phyloP scores from a whole-genome alignment of 2,329 filamentous ascomycete genomes.

The Colletotrichum tofieldiae region DNA sequence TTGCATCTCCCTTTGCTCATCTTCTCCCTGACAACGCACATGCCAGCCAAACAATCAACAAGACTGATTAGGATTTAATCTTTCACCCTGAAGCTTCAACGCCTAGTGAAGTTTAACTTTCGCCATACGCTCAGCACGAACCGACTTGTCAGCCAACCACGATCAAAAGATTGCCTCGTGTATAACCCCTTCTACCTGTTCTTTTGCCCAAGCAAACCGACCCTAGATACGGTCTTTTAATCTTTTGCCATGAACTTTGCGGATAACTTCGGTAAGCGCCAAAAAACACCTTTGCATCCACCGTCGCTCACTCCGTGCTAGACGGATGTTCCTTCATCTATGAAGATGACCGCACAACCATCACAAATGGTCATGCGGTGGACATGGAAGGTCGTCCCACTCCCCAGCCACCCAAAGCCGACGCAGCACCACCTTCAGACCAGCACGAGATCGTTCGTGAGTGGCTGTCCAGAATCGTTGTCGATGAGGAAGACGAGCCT shows the following conservation, averaged over 20 bases:
- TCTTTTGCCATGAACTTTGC: conserved; percentile 18
- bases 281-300: no score
- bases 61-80: neutral
- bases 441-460: conserved; percentile 28
- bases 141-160: neutral
- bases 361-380: neutral
- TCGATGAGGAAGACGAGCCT: conserved; percentile 26
- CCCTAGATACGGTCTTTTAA: neutral
- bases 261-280: conserved; percentile 25
- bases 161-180: neutral
- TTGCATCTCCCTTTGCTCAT: neutral
- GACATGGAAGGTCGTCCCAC: neutral
- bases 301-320: neutral
- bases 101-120: neutral
- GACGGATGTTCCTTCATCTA: conserved; percentile 23
- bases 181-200: neutral
- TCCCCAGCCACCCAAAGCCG: neutral
- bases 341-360: conserved; percentile 16
- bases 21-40: conserved; percentile 27
- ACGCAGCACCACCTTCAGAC: neutral
- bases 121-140: neutral
- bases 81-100: neutral
- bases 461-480: conserved; percentile 30
- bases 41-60: conserved; percentile 15
- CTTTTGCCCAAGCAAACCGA: neutral